A percentile compares a stretch with the other conserved stretches of the same genome.
Evolutionary conservation across 768 basidiomycete genomes (phyloP).

Genomic region (Panaeolus cyanescens): DNA sequence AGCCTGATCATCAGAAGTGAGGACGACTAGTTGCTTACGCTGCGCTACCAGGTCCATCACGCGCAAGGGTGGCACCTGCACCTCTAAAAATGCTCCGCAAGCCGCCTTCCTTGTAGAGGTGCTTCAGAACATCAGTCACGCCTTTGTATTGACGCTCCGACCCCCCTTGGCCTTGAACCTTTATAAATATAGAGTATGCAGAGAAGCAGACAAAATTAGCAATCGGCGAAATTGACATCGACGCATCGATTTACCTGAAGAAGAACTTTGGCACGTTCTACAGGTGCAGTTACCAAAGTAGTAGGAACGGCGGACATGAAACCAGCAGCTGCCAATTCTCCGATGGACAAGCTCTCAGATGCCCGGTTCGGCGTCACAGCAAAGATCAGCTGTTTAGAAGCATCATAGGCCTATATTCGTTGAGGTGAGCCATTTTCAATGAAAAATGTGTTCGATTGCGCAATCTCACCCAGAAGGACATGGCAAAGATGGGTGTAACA

Average conservation of each 20-base stretch:
- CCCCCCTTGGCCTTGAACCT: constrained; percentile 89
- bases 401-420: constrained; percentile 78
- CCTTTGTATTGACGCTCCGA: constrained; percentile 79
- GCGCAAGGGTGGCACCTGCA: constrained; percentile 87
- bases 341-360: constrained; percentile 59
- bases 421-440: constrained; percentile 1
- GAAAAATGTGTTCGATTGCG: constrained; percentile 9
- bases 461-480: constrained; percentile 90
- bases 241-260: constrained; percentile 62
- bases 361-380: constrained; percentile 77
- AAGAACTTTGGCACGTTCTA: constrained; percentile 95
- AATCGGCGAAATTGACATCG: constrained; percentile 14
- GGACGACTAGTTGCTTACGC: constrained; percentile 56
- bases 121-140: constrained; percentile 86
- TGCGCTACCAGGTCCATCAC: constrained; percentile 96
- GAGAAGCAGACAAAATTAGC: background rate
- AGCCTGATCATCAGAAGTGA: constrained; percentile 10
- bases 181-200: constrained; percentile 13
- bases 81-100: constrained; percentile 90
- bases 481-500: constrained; percentile 96
- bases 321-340: constrained; percentile 89
- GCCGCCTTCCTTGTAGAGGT: constrained; percentile 94
- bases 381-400: constrained; percentile 85
- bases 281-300: constrained; percentile 91
- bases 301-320: constrained; percentile 94